phyloP scores from a whole-genome alignment of 78 protist species.

The Isochrysis galbana region DNA sequence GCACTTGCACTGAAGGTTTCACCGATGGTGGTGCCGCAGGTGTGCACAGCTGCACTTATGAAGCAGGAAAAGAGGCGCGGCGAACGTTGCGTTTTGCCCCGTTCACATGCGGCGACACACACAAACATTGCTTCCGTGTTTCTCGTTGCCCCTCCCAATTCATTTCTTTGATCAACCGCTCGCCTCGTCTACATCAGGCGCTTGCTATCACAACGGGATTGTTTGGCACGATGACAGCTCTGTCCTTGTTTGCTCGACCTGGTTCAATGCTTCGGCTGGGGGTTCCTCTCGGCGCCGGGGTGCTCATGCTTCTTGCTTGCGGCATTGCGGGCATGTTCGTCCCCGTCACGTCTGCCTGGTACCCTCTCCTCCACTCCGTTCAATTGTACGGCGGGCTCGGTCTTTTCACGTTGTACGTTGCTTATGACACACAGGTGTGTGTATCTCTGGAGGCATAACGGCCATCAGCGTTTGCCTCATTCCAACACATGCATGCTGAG shows the following conservation, averaged over 20 bases:
- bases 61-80: not conserved
- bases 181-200: not conserved
- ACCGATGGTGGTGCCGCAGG: not conserved
- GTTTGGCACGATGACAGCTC: conserved; percentile 3
- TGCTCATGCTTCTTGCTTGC: not conserved
- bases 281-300: conserved; percentile 7
- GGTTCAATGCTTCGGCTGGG: not conserved
- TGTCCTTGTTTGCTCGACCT: not conserved
- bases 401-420: not conserved
- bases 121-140: not conserved
- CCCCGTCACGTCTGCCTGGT: not conserved
- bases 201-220: not conserved
- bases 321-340: conserved; percentile 1
- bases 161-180: not conserved
- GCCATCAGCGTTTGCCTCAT: too few species aligned
- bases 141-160: not conserved
- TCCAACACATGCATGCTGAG: too few species aligned
- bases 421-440: not conserved
- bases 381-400: not conserved
- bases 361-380: not conserved
- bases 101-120: not conserved
- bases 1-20: not conserved
- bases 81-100: not conserved
- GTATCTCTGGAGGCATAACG: too few species aligned
- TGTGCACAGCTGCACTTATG: not conserved